Evolutionary conservation across 1,284 basidiomycete species (phyloP), one percentile per base, ranked within the genome.

Genomic region (Pulveroboletus ridleyi): DNA sequence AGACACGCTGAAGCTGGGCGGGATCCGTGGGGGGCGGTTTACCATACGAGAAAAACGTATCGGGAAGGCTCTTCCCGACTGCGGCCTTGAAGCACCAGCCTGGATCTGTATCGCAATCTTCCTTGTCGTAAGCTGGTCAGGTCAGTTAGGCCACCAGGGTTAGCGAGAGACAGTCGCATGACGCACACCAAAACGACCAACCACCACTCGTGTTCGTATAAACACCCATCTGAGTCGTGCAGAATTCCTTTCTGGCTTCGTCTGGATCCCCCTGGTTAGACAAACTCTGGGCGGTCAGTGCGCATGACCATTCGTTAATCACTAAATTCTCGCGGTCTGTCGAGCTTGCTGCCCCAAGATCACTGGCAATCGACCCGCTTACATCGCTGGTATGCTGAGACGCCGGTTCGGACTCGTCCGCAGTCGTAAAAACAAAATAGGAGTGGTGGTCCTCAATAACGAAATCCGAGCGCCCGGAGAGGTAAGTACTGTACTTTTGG

Each of bases 371-470:
- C 3, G 76, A 70, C 15, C 78, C 79, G 53, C 79, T 71, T 47
- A 90, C 72, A 44, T 89, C 82, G 50, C 72, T 68, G 2, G 82
- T 85, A 67, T 89, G 87, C 52, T 84, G 72, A 33, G 79, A 77
- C 2, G 84, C 86, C 25, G 85, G 73, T 65, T 84, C 80, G 8
- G 72, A 71, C 58, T 78, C 72, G 70, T 89, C 84, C 11, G 76
- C 69, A 13, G 83, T 73, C 6, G 84, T 83, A 72, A 87, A 92
- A 62, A 92, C 90, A 68, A 88, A 90, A 77, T 90, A 89, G 4
- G 90, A 88, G 73, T 94, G 92, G 73, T 92, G 87, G 68, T 94
- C 92, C 68, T 90, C 84, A 41, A 94, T 86, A 47, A 92, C 83
- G 70, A 93, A 94, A 72, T 94, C 91, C 1, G 76, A 74, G 46